phyloP scores from a whole-genome alignment of 2,329 filamentous ascomycete species.

The Delphinella strobiligena region DNA sequence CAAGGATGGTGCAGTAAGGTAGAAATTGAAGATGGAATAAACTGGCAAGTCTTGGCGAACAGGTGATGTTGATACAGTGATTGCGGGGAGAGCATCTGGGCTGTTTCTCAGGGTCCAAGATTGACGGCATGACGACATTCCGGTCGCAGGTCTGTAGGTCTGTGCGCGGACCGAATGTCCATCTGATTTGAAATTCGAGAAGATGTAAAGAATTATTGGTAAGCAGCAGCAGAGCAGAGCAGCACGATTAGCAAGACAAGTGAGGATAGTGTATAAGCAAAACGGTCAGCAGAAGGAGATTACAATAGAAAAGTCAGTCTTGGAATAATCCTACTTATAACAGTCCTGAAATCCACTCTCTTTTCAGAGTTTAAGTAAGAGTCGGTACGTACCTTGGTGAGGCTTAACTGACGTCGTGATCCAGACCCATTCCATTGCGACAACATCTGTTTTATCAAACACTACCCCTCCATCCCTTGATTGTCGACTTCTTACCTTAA shows the following conservation, averaged over 20 bases:
- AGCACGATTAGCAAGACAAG: too few species aligned
- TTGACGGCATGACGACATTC: neutral
- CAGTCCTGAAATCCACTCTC: neutral
- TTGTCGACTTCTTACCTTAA: too few species aligned
- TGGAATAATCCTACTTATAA: neutral
- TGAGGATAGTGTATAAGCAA: neutral
- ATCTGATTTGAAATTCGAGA: neutral
- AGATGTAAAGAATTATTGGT: neutral
- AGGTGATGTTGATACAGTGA: neutral
- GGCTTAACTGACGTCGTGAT: slow-evolving; percentile 1
- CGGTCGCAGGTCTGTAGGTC: too few species aligned
- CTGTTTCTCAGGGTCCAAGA: too few species aligned
- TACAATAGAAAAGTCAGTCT: too few species aligned
- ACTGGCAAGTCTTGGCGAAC: neutral
- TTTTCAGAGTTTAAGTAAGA: neutral
- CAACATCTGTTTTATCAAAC: neutral
- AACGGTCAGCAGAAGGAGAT: too few species aligned
- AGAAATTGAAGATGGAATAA: too few species aligned
- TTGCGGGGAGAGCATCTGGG: neutral
- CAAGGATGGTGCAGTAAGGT: too few species aligned
- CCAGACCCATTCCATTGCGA: neutral
- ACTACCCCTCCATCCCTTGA: neutral
- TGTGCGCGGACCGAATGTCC: too few species aligned
- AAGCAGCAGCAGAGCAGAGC: neutral
- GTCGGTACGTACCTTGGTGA: too few species aligned